Percentiles rank a stretch among this genome's conserved stretches.
Conservation (phyloP, 495 filamentous ascomycete species). For the Xeromyces bisporus region DNA sequence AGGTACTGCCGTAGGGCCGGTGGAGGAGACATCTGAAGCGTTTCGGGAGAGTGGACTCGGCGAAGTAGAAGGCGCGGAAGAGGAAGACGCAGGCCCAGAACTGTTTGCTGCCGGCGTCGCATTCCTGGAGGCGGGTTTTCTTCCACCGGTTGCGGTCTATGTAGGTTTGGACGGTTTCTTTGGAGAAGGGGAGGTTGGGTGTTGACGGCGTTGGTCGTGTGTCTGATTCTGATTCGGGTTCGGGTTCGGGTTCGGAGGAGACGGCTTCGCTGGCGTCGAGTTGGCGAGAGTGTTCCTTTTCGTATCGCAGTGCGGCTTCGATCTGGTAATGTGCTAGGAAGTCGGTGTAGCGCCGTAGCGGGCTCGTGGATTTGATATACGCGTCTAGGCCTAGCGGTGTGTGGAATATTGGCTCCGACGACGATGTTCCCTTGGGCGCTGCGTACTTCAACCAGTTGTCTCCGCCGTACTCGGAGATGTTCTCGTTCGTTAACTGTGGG, state of each 20-base stretch:
- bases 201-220: too few relatives aligned
- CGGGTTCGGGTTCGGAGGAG: too few relatives aligned
- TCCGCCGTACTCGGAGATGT: conserved; percentile 17
- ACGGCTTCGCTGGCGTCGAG: conserved; percentile 28
- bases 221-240: too few relatives aligned
- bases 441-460: conserved; percentile 15
- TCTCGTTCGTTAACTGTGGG: conserved; percentile 20
- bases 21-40: conserved; percentile 40
- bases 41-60: conserved; percentile 44
- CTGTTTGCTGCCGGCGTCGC: conserved; percentile 19
- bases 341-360: conserved; percentile 69
- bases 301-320: conserved; percentile 59
- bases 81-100: conserved; percentile 57
- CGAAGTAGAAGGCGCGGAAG: conserved; percentile 58
- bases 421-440: conserved; percentile 34
- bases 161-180: conserved; percentile 33
- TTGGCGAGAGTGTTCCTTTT: conserved; percentile 35
- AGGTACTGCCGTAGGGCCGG: conserved; percentile 15
- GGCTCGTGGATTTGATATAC: conserved; percentile 72
- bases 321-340: conserved; percentile 87
- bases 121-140: conserved; percentile 15
- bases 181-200: conserved; percentile 57
- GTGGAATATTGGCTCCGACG: conserved; percentile 34
- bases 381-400: conserved; percentile 44
- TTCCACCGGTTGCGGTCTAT: conserved; percentile 18